A percentile compares a stretch with the other conserved stretches of the same genome.
Evolutionary conservation across 306 rosid genomes (phyloP).

Genomic region (Hylodesmum podocarpum): DNA sequence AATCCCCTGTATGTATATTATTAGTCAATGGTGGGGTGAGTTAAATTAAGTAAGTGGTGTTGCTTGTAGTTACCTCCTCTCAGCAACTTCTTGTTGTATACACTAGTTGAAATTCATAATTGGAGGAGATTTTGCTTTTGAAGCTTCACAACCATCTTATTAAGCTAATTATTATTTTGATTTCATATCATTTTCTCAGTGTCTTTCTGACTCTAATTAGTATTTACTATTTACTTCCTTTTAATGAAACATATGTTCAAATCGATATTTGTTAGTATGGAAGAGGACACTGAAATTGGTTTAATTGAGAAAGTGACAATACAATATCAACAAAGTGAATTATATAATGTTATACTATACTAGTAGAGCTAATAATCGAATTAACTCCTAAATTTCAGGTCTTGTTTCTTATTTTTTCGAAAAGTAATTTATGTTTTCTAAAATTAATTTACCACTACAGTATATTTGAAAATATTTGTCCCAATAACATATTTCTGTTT

Average conservation of each 20-base stretch:
- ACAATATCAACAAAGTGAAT: not conserved
- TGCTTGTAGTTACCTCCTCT: conserved; percentile 27
- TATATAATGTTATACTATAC: no score
- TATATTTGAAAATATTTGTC: not conserved
- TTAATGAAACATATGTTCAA: not conserved
- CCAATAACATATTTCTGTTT: not conserved
- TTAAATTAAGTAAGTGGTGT: not conserved
- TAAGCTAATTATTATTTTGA: conserved; percentile 12
- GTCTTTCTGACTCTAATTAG: not conserved
- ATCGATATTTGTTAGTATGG: not conserved
- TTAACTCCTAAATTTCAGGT: not conserved
- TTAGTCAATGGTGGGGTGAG: conserved; percentile 40
- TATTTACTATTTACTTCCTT: not conserved
- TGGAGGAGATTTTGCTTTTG: conserved; percentile 27
- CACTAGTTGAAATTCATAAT: conserved; percentile 17
- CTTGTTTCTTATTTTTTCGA: not conserved
- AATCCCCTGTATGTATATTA: conserved; percentile 43
- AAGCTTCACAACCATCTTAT: not conserved
- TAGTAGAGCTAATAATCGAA: not conserved
- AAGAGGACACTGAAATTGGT: not conserved
- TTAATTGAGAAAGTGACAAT: not conserved
- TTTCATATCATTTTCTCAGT: not conserved
- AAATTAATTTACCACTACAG: not conserved
- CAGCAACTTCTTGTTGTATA: conserved; percentile 34
- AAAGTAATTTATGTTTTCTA: not conserved